A percentile compares a stretch with the other conserved stretches of the same genome.
phyloP scores from a whole-genome alignment of 768 basidiomycete genomes.

The Lactarius deliciosus region DNA sequence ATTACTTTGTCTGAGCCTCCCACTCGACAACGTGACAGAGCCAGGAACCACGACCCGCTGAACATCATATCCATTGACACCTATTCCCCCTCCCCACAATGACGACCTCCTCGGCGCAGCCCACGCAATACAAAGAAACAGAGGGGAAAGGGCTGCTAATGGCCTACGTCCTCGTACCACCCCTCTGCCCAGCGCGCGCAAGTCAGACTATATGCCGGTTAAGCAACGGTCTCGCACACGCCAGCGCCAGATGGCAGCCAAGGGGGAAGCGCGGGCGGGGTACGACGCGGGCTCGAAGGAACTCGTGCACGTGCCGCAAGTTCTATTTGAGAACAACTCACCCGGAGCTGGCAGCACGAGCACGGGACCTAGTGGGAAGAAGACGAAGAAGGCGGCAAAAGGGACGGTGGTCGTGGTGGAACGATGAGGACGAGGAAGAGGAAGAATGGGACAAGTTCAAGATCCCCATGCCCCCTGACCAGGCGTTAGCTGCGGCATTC shows the following conservation, averaged over 20 bases:
- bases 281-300: conserved; percentile 1
- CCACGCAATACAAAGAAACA: neutral
- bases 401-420: neutral
- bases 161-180: conserved; percentile 10
- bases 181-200: neutral
- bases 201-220: conserved; percentile 1
- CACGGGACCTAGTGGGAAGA: neutral
- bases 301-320: conserved; percentile 14
- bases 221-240: neutral
- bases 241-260: neutral
- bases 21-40: no score
- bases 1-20: no score
- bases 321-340: conserved; percentile 18
- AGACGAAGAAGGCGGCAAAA: neutral
- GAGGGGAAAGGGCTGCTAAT: neutral
- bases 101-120: conserved; percentile 1
- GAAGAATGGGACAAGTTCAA: neutral
- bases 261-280: neutral
- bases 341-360: neutral
- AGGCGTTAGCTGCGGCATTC: conserved; percentile 14
- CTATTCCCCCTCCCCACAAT: neutral
- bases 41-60: no score
- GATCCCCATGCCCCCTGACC: neutral
- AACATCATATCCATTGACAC: conserved; percentile 14
- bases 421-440: neutral